Percentiles rank a stretch among this genome's conserved stretches.
These are phyloP conservation scores for Kodamaea leandrae DNA, from an alignment of 805 yeast species.

Conservation along the genomic window DNA sequence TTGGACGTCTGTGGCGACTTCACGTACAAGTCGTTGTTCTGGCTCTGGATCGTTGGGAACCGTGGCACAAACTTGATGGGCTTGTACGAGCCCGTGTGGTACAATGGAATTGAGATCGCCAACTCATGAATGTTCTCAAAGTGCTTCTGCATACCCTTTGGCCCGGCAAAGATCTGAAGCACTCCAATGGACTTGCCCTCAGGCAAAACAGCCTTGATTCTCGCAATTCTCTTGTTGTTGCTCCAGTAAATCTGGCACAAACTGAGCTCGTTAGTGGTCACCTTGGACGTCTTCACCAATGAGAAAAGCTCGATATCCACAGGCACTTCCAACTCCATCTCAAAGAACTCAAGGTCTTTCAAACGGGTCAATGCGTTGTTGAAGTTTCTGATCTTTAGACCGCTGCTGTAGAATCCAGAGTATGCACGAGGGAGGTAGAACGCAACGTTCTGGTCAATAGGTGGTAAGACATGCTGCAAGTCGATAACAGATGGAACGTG, in stretches of 20 bases:
- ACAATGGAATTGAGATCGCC: slow-evolving; percentile 69
- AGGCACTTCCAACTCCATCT: slow-evolving; percentile 73
- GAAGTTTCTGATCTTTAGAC: slow-evolving; percentile 58
- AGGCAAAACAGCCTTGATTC: slow-evolving; percentile 81
- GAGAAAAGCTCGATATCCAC: slow-evolving; percentile 65
- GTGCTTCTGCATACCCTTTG: slow-evolving; percentile 56
- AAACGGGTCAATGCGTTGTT: slow-evolving; percentile 75
- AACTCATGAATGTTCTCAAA: slow-evolving; percentile 62
- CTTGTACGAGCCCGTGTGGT: slow-evolving; percentile 65
- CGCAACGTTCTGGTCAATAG: slow-evolving; percentile 74
- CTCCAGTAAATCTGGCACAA: slow-evolving; percentile 80
- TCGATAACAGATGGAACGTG: slow-evolving; percentile 80
- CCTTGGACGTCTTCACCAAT: slow-evolving; percentile 50
- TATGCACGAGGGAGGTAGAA: slow-evolving; percentile 82
- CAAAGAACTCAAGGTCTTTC: slow-evolving; percentile 73
- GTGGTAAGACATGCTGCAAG: slow-evolving; percentile 85
- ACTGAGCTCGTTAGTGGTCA: slow-evolving; percentile 50
- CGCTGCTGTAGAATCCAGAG: slow-evolving; percentile 68
- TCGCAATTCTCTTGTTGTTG: slow-evolving; percentile 57
- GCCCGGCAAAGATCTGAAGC: slow-evolving; percentile 70
- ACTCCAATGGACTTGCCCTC: slow-evolving; percentile 65
- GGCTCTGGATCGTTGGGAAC: slow-evolving; percentile 68
- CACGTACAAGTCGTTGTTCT: slow-evolving; percentile 73
- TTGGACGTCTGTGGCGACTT: slow-evolving; percentile 78
- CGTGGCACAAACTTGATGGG: slow-evolving; percentile 67